phyloP scores from a whole-genome alignment of 192 early-diverging fungal genomes.

The Phycomyces nitens region DNA sequence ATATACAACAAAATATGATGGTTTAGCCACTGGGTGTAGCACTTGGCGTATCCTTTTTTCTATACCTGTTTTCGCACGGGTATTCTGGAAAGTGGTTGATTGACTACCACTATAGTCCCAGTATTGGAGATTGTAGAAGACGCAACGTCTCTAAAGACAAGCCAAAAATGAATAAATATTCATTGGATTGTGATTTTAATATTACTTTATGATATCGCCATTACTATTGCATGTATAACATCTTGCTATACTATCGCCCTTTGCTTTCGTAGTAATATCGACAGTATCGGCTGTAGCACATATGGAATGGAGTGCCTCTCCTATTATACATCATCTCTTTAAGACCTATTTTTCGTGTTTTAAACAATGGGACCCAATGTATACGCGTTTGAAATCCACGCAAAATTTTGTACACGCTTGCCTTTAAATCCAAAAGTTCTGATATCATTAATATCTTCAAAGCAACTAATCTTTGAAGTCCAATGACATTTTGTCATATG shows the following conservation, averaged over 20 bases:
- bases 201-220: slow-evolving; percentile 31
- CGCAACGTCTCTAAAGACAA: slow-evolving; percentile 11
- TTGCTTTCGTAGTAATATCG: slow-evolving; percentile 31
- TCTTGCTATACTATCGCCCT: slow-evolving; percentile 29
- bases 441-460: slow-evolving; percentile 29
- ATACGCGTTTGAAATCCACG: neutral
- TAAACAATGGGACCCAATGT: neutral
- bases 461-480: slow-evolving; percentile 37
- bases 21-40: neutral
- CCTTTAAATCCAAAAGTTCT: slow-evolving; percentile 40
- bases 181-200: neutral
- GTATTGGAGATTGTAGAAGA: slow-evolving; percentile 3
- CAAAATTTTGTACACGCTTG: neutral
- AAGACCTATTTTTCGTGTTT: neutral
- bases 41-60: neutral
- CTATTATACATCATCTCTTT: neutral
- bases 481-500: slow-evolving; percentile 34
- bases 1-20: too few species aligned
- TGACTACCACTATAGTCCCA: slow-evolving; percentile 33
- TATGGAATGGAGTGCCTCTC: slow-evolving; percentile 39
- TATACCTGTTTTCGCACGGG: slow-evolving; percentile 41
- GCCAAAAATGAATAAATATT: neutral
- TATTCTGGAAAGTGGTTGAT: slow-evolving; percentile 28
- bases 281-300: slow-evolving; percentile 29
- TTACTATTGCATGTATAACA: slow-evolving; percentile 29